Base-by-base conservation (phyloP, 306 rosid genomes). In the Vicia sativa region DNA sequence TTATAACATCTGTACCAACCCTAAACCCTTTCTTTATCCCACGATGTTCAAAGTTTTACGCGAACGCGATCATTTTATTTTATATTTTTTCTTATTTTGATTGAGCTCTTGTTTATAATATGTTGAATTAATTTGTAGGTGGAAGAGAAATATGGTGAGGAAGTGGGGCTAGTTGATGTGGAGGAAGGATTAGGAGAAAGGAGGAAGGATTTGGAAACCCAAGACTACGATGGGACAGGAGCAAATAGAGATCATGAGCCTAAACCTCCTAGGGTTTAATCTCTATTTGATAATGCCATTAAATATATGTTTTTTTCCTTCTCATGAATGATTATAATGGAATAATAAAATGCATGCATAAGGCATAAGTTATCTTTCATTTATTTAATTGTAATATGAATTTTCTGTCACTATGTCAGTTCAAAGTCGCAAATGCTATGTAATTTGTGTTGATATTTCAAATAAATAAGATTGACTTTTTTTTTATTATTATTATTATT, bases 241-340 rank as follows among this genome's bases (percentile, higher is more conserved):
- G 83, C 86, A 21, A 82, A 82, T 42, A 71, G 7, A 55, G 83
- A 78, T 71, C 86, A 82, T 62, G 83, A 82, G 0, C 86, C 86
- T 6, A 82, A 75, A 67, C 15, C 86, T 62, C 83, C 83, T 39
- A 69, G 45, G 25, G 28, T 2, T 74, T 82, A 34, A 67, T 29
- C 69, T 58, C 58, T 35, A 43, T 53, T 18, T 48, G 16, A 3
- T 0, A 49, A 49, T 71, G 34, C 10, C 29, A 56, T 65, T 37
- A 66, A 58, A 23, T 23, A 23, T 53, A 52, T 50, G 14, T 53
- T 21, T 25, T 1, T 23, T 11, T 53, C 35, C 21, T 53, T 53
- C 14, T 53, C 9, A 19, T 52, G 14, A 5, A 21, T 10, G 3
- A 52, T 21, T 10, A 21, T 52, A 21, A 21, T 21, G 58, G 29